Evolutionary conservation across 129 eudicot genomes (phyloP), one percentile per base, ranked within the genome.

Genomic region (Centrapalus pauciflorus): DNA sequence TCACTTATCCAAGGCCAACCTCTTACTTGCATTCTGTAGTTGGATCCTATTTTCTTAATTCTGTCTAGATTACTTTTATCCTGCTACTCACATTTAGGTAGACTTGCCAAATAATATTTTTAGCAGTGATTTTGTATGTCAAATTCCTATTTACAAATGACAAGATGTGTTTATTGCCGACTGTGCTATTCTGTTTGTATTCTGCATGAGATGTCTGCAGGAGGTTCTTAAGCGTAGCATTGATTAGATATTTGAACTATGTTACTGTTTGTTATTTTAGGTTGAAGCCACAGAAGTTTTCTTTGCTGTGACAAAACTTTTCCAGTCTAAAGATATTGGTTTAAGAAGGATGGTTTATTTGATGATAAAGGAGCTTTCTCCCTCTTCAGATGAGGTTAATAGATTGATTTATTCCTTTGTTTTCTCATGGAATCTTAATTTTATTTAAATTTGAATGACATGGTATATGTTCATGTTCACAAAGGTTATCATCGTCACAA

Each of bases 401-500:
- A 57, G 30, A 52, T 35, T 65, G 52, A 13, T 57, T 54, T 54
- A 50, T 41, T 50, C 38, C 13, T 9, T 67, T 56, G 16, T 12
- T n/a, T 62, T 25, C 30, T 10, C n/a, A 41, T 48, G 23, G 10
- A 32, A 35, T 37, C 27, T 13, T 52, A 19, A 28, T 55, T 64
- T 27, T 4, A 45, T 32, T 26, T 52, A 64, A 46, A 23, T 11
- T 70, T 46, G 30, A 66, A 29, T 83, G 72, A 83, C 55, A 61
- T 27, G 29, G n/a, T 66, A 43, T 43, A n/a, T 61, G 69, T 76
- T 25, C 40, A 32, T 48, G 45, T 55, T 59, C 50, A 63, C 61
- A 20, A 69, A 92, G 98, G 98, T 92, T 67, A 88, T 88, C 64
- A 88, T 88, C n/a, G 98, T 92, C 75, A 92, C 98, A 54, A 88